Conservation (phyloP, 108 stramenopile species). For the Mayamaea pseudoterrestris region DNA sequence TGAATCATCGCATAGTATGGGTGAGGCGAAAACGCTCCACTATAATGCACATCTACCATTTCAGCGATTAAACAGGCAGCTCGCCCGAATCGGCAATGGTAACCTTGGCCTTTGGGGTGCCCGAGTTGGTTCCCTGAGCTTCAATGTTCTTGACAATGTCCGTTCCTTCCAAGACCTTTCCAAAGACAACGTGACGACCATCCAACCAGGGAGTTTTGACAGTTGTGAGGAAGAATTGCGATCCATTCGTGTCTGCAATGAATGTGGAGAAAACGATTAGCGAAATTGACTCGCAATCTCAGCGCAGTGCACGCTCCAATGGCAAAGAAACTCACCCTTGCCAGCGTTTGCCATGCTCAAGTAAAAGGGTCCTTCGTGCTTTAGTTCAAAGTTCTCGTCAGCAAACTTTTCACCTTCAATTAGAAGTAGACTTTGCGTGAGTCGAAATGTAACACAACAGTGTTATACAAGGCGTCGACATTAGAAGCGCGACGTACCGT, state of each 20-base stretch:
- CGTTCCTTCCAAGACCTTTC: constrained; percentile 90
- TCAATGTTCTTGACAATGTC: constrained; percentile 84
- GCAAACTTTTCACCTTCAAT: constrained; percentile 80
- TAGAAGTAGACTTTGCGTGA: constrained; percentile 7
- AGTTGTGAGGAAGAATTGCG: constrained; percentile 96
- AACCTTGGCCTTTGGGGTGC: constrained; percentile 53
- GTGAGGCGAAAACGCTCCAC: too few species aligned
- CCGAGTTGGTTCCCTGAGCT: constrained; percentile 61
- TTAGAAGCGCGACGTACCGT: neutral
- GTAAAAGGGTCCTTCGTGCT: constrained; percentile 78
- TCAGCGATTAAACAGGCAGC: too few species aligned
- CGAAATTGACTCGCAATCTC: too few species aligned
- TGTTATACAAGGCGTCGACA: neutral
- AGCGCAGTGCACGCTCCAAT: too few species aligned
- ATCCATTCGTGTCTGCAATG: constrained; percentile 84
- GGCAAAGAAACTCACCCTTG: neutral
- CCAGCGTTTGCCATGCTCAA: constrained; percentile 94
- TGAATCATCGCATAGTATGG: too few species aligned
- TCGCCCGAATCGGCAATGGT: constrained; percentile 89
- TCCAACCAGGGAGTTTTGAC: constrained; percentile 96
- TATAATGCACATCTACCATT: too few species aligned
- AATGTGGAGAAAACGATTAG: too few species aligned
- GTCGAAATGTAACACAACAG: neutral
- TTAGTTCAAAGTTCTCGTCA: constrained; percentile 84
- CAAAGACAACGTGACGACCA: constrained; percentile 92